phyloP scores from a whole-genome alignment of 371 early-diverging fungal genomes.

The Mucor mucedo region DNA sequence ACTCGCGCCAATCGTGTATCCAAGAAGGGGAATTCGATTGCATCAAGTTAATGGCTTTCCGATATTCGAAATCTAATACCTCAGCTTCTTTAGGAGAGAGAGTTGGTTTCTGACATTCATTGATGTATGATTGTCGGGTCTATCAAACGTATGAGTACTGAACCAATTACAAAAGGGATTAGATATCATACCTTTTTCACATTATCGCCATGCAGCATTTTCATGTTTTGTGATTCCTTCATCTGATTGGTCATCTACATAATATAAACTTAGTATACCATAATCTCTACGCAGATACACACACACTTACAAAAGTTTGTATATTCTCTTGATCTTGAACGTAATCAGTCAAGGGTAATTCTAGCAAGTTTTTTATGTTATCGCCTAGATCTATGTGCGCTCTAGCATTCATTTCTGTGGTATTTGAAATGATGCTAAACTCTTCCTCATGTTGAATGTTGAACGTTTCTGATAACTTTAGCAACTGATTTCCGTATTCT shows the following conservation, averaged over 20 bases:
- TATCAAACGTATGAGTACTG: constrained; percentile 2
- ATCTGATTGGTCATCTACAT: constrained; percentile 19
- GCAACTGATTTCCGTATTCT: constrained; percentile 18
- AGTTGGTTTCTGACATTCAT: constrained; percentile 10
- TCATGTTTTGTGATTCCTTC: constrained; percentile 11
- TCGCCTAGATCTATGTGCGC: constrained; percentile 22
- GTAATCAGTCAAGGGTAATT: constrained; percentile 5
- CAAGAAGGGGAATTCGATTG: constrained; percentile 2
- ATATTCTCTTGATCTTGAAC: constrained; percentile 6
- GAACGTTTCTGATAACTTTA: constrained; percentile 10
- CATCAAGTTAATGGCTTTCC: constrained; percentile 9
- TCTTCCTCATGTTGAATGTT: constrained; percentile 6
- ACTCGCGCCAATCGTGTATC: constrained; percentile 18
- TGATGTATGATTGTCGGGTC: constrained; percentile 11
- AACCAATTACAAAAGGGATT: neutral
- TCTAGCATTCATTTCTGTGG: constrained; percentile 25
- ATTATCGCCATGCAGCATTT: neutral
- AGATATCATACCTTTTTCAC: constrained; percentile 8
- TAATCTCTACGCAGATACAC: neutral
- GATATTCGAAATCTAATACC: constrained; percentile 10
- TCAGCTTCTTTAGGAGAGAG: neutral
- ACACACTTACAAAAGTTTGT: constrained; percentile 13
- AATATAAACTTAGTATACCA: neutral
- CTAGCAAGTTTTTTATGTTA: constrained; percentile 17
- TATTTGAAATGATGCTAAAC: constrained; percentile 5